phyloP scores from a whole-genome alignment of 1,284 basidiomycete genomes.

The Irpex lacteus region DNA sequence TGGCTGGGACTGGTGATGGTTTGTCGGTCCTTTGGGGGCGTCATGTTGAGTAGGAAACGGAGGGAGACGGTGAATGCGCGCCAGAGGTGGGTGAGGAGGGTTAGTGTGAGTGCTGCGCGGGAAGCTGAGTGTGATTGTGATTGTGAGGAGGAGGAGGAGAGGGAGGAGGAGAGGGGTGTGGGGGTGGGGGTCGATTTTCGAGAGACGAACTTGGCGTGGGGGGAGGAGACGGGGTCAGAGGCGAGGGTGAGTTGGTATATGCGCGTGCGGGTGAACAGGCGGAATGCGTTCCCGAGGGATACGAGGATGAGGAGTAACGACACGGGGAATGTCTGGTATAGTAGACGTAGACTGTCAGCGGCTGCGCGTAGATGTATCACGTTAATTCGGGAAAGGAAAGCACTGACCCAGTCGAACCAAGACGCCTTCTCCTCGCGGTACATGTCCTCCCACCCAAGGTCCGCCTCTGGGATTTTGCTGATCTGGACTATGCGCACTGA shows the following conservation, averaged over 20 bases:
- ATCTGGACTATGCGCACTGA: conserved; percentile 59
- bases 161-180: neutral
- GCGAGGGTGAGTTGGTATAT: conserved; percentile 63
- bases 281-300: conserved; percentile 56
- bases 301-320: conserved; percentile 49
- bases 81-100: conserved; percentile 41
- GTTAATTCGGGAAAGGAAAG: neutral
- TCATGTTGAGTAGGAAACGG: conserved; percentile 67
- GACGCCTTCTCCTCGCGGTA: conserved; percentile 55
- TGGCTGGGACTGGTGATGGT: conserved; percentile 22
- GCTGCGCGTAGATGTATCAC: neutral
- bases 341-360: neutral
- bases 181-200: conserved; percentile 35
- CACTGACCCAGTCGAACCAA: conserved; percentile 79
- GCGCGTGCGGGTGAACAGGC: conserved; percentile 63
- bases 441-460: conserved; percentile 75
- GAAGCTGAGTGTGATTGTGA: neutral
- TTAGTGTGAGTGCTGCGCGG: conserved; percentile 27
- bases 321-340: conserved; percentile 54
- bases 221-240: conserved; percentile 63
- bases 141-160: conserved; percentile 26
- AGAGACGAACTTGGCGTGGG: conserved; percentile 63
- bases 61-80: conserved; percentile 49
- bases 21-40: conserved; percentile 43
- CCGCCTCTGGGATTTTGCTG: conserved; percentile 56